These are phyloP conservation scores for Mortierella polycephala DNA, from an alignment of 371 early-diverging fungal species.

Conservation along the genomic window DNA sequence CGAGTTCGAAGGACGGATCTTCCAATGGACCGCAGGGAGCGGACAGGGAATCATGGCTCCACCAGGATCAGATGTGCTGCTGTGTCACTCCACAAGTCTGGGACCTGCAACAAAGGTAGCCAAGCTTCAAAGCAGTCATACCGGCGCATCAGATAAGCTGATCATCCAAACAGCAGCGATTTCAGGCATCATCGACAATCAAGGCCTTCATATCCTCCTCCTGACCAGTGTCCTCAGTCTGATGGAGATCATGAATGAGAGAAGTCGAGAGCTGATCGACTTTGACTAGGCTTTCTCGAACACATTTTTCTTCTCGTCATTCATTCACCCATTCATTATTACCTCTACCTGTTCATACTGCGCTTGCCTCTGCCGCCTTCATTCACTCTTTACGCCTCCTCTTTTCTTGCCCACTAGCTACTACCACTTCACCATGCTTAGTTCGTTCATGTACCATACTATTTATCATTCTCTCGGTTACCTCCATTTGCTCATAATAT, in stretches of 20 bases:
- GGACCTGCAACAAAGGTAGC: constrained; percentile 47
- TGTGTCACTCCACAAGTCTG: constrained; percentile 46
- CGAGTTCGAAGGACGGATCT: constrained; percentile 51
- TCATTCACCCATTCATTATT: too few relatives aligned
- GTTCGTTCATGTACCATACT: too few relatives aligned
- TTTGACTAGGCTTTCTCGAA: constrained; percentile 29
- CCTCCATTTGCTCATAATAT: too few relatives aligned
- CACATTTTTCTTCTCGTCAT: too few relatives aligned
- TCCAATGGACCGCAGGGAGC: constrained; percentile 48
- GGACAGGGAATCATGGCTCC: constrained; percentile 51
- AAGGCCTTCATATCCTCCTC: constrained; percentile 44
- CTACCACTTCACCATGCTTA: too few relatives aligned
- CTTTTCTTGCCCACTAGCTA: too few relatives aligned
- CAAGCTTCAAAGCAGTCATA: constrained; percentile 51
- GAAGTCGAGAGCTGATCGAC: constrained; percentile 47
- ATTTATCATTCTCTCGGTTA: too few relatives aligned
- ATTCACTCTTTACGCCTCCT: too few relatives aligned
- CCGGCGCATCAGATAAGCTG: constrained; percentile 42
- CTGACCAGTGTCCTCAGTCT: constrained; percentile 41
- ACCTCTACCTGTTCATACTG: not conserved
- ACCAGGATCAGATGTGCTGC: constrained; percentile 42
- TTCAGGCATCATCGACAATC: constrained; percentile 32
- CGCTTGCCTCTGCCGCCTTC: too few relatives aligned
- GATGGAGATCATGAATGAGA: constrained; percentile 45
- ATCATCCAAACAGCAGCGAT: constrained; percentile 26